Base-by-base conservation (phyloP, 345 rosid species). In the Garcia nutans region DNA sequence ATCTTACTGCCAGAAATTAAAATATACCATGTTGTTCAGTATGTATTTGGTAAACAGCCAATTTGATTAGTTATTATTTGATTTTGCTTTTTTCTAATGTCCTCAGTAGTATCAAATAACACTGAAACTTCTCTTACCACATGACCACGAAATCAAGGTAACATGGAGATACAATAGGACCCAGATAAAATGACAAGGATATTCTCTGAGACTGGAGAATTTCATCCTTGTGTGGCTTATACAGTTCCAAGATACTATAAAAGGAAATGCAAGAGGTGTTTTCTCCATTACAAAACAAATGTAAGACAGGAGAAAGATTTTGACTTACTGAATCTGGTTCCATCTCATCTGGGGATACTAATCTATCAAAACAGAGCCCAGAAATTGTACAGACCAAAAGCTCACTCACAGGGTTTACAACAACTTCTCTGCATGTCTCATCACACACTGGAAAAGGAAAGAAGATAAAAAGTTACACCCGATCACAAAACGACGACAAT, bases 301-400 rank as follows among this genome's bases (percentile, higher is more conserved):
- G n/a, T n/a, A n/a, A n/a, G n/a, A n/a, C n/a, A n/a, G n/a, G 23
- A 47, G 24, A 22, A 44, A 33, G 22, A 70, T n/a, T 5, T 37
- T 56, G 6, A 79, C 90, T 85, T 67, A 86, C 92, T 62, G 76
- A 31, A 72, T 90, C 90, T 33, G 79, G 68, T 50, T 90, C 97
- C 69, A 78, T 78, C 83, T 93, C 97, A 77, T 76, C 71, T 75
- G 90, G 87, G 45, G 87, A 83, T 52, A 91, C 80, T 54, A 89
- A 10, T 83, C 83, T 74, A 73, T 89, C 97, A 84, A 90, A 95
- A 78, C 99, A 93, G 74, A 75, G 89, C 24, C 97, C 97, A 57
- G 99, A 93, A 72, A 94, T 86, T 66, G 89, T 95, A 82, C 97
- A 95, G 70, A 95, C 99, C 87, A 90, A 70, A 44, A 87, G 84